Conservation (phyloP, 2,329 filamentous ascomycete genomes). For the Lecanicillium sp. region DNA sequence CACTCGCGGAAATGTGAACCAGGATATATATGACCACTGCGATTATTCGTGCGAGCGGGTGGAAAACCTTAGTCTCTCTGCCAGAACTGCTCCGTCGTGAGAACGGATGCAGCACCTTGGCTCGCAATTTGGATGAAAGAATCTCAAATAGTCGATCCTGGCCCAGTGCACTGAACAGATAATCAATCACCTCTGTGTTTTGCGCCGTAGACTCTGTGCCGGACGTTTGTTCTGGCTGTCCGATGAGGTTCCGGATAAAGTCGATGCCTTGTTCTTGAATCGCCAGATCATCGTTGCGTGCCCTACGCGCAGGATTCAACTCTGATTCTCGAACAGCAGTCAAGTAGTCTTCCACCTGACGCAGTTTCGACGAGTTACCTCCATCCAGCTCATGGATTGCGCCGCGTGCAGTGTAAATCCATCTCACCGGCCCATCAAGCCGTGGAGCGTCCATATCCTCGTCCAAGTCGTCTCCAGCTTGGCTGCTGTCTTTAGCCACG, state of each 20-base stretch:
- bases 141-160: conserved; percentile 74
- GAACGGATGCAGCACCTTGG: conserved; percentile 48
- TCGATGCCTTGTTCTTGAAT: conserved; percentile 89
- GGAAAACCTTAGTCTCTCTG: conserved; percentile 41
- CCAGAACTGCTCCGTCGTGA: conserved; percentile 29
- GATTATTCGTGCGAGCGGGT: conserved; percentile 62
- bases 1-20: conserved; percentile 79
- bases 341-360: conserved; percentile 42
- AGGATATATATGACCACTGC: conserved; percentile 73
- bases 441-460: conserved; percentile 52
- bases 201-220: conserved; percentile 41
- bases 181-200: conserved; percentile 72
- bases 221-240: conserved; percentile 44
- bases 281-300: conserved; percentile 68
- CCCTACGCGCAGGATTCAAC: conserved; percentile 57
- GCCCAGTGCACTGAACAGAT: conserved; percentile 68
- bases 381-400: conserved; percentile 23
- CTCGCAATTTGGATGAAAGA: conserved; percentile 67
- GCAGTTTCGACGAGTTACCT: conserved; percentile 33
- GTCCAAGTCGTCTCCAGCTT: conserved; percentile 36
- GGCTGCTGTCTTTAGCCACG: conserved; percentile 22
- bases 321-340: conserved; percentile 55
- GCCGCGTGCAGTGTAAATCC: conserved; percentile 25
- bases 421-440: conserved; percentile 34
- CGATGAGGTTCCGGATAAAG: conserved; percentile 84